Conservation (phyloP, 371 early-diverging fungal genomes). For the Aphelidium insulamus region DNA sequence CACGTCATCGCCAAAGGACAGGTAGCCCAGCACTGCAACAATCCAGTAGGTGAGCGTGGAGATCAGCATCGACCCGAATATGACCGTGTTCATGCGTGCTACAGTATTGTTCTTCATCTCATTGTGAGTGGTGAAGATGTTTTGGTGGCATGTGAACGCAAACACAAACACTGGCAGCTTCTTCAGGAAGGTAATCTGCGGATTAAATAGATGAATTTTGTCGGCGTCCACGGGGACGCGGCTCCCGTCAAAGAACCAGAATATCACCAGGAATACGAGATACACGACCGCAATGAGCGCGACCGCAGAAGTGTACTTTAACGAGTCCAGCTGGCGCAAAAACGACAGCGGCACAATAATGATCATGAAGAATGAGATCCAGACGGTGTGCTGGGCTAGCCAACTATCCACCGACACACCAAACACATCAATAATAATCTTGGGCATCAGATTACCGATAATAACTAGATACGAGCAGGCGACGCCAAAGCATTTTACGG, state of each 20-base stretch:
- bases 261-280: constrained; percentile 65
- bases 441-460: constrained; percentile 79
- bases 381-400: constrained; percentile 41
- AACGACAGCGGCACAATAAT: constrained; percentile 56
- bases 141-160: constrained; percentile 72
- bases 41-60: constrained; percentile 64
- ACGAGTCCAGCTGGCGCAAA: constrained; percentile 65
- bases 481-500: constrained; percentile 98
- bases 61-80: constrained; percentile 46
- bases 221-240: constrained; percentile 10
- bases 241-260: constrained; percentile 34
- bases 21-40: constrained; percentile 79
- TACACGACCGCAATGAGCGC: constrained; percentile 80
- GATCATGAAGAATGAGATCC: constrained; percentile 61
- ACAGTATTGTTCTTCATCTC: constrained; percentile 64
- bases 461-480: constrained; percentile 96
- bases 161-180: constrained; percentile 94
- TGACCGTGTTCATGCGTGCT: constrained; percentile 31
- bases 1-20: constrained; percentile 78
- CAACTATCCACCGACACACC: constrained; percentile 8
- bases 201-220: constrained; percentile 17
- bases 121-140: constrained; percentile 78
- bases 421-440: constrained; percentile 19
- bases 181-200: constrained; percentile 46
- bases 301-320: constrained; percentile 80